Base-by-base conservation (phyloP, 139 green algal species). In the Micractinium conductrix region DNA sequence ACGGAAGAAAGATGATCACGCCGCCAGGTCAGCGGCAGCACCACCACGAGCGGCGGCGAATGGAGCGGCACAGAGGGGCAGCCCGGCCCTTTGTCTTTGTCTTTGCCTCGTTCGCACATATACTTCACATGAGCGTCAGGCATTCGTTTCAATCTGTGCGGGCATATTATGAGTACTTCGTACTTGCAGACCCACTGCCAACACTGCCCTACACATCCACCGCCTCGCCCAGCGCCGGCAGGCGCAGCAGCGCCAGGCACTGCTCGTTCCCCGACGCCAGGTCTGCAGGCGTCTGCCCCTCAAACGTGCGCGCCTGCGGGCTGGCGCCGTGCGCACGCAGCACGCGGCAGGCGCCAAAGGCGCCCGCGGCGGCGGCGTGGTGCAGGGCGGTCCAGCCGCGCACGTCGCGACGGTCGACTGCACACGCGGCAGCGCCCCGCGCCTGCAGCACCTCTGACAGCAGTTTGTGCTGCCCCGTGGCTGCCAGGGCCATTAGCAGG, bases 401-500 rank as follows among this genome's bases (percentile, higher is more conserved):
- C 21, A 6, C 9, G 55, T 86, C 82, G n/a, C 63, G 40, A 38
- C 28, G 21, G 68, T 88, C 40, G 22, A 74, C 6, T 9, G n/a
- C n/a, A n/a, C n/a, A n/a, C n/a, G 16, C 37, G 30, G 55, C 48
- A 4, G 53, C 19, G 0, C 38, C 24, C 12, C 7, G 22, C 14
- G 35, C 30, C 2, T n/a, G 48, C 53, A 78, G 45, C 67, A 84
- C 26, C 45, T 78, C 38, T 12, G 53, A 43, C 78, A 83, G 33
- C 19, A 74, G 62, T 42, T 74, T 83, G 78, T 83, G 78, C 78
- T 83, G 60, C 24, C 44, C 44, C 26, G 12, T 21, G 62, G 33
- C 33, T 6, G 78, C 78, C 42, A 83, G 78, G 0, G 78, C 60
- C 78, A 83, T 83, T 2, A 83, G 78, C 60, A 43, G 78, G 16